phyloP scores from a whole-genome alignment of 192 early-diverging fungal species.

The Backusella parvicylindrica region DNA sequence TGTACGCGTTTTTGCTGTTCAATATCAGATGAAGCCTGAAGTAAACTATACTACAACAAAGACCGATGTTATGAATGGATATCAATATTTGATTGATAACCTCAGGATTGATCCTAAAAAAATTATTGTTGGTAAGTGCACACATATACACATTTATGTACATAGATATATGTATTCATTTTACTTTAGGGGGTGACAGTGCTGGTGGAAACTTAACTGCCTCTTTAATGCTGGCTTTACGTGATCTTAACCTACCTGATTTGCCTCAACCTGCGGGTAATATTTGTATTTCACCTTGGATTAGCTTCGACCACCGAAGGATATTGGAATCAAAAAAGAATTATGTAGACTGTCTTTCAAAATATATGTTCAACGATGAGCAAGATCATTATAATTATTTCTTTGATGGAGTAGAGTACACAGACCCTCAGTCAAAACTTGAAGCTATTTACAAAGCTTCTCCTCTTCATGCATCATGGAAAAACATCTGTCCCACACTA shows the following conservation, averaged over 20 bases:
- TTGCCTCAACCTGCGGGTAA: constrained; percentile 12
- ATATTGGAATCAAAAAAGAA: background rate
- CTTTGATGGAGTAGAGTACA: background rate
- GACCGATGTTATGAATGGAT: constrained; percentile 6
- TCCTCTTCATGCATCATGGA: constrained; percentile 12
- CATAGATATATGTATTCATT: background rate
- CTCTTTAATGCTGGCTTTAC: background rate
- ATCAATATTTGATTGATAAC: constrained; percentile 14
- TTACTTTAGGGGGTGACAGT: constrained; percentile 9
- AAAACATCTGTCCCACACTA: constrained; percentile 2
- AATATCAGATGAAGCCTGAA: background rate
- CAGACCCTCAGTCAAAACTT: background rate
- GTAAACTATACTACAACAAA: background rate
- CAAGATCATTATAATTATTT: background rate
- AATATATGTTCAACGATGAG: background rate
- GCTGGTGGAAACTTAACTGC: constrained; percentile 17
- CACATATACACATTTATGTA: background rate
- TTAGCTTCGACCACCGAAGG: background rate
- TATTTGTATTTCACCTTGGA: constrained; percentile 16
- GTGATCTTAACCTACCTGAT: background rate
- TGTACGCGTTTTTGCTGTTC: background rate
- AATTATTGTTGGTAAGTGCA: constrained; percentile 12
- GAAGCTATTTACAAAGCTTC: background rate
- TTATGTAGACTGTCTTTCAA: background rate
- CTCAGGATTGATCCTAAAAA: constrained; percentile 8